Evolutionary conservation across 805 yeast genomes (phyloP).

Genomic region (Hanseniaspora osmophila): DNA sequence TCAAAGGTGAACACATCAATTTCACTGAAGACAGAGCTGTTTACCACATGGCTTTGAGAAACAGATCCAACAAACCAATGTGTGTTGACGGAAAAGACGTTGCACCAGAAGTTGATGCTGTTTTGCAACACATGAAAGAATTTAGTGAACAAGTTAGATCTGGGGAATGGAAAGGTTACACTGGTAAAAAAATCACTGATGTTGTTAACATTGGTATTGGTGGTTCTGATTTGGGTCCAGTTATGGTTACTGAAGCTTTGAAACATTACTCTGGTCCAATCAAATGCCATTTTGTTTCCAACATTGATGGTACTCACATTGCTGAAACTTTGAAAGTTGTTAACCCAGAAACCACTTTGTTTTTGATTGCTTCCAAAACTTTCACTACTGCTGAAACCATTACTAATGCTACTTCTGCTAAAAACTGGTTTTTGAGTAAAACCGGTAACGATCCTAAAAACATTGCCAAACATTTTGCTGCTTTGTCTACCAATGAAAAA

Average conservation of each 20-base stretch:
- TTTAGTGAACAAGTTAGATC: constrained; percentile 82
- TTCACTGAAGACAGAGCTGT: constrained; percentile 95
- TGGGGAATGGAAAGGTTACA: constrained; percentile 93
- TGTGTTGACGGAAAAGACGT: constrained; percentile 81
- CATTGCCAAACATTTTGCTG: constrained; percentile 95
- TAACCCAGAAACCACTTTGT: constrained; percentile 83
- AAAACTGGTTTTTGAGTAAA: constrained; percentile 74
- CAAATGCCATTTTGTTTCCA: constrained; percentile 75
- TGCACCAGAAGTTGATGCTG: constrained; percentile 81
- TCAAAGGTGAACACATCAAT: constrained; percentile 86
- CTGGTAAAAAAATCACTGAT: constrained; percentile 86
- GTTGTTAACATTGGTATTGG: constrained; percentile 97
- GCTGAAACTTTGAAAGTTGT: constrained; percentile 73
- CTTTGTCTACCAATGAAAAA: constrained; percentile 80
- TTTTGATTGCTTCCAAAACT: constrained; percentile 89
- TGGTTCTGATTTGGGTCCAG: constrained; percentile 97
- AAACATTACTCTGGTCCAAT: constrained; percentile 74
- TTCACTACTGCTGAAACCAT: constrained; percentile 97
- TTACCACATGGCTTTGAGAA: constrained; percentile 91
- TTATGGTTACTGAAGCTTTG: constrained; percentile 97
- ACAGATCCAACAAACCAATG: constrained; percentile 76
- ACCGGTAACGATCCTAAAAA: constrained; percentile 49
- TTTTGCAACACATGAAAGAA: constrained; percentile 91
- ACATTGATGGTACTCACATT: constrained; percentile 95
- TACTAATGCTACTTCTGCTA: constrained; percentile 92